Evolutionary conservation across 352 stramenopile genomes (phyloP).

Genomic region (Vaucheria bursata): DNA sequence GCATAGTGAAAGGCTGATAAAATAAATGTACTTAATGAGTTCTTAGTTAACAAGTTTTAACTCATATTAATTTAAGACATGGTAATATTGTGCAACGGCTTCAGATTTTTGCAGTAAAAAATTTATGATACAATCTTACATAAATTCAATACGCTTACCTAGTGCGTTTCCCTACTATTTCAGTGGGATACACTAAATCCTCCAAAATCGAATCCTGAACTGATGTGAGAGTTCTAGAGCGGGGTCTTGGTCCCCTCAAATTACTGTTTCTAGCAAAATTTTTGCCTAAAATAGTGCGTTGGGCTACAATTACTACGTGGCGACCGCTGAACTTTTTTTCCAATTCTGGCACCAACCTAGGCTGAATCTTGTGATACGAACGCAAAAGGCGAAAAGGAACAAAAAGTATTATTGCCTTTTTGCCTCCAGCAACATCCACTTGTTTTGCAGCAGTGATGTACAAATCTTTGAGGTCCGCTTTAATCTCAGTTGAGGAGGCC

Average conservation of each 20-base stretch:
- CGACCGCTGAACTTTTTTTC: slow-evolving; percentile 99
- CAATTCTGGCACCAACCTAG: slow-evolving; percentile 91
- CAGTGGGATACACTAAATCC: slow-evolving; percentile 97
- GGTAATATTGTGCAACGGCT: too few species aligned
- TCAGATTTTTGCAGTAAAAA: too few species aligned
- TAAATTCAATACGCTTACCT: too few species aligned
- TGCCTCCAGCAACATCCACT: slow-evolving; percentile 53
- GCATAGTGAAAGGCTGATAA: too few species aligned
- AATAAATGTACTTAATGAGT: too few species aligned
- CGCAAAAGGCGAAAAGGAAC: slow-evolving; percentile 95
- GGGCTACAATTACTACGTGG: slow-evolving; percentile 96
- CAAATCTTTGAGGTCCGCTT: slow-evolving; percentile 92
- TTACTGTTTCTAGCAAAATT: slow-evolving; percentile 85
- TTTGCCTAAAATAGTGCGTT: slow-evolving; percentile 98
- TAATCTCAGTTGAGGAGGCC: slow-evolving; percentile 88
- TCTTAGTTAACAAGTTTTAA: too few species aligned
- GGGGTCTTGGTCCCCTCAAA: slow-evolving; percentile 82
- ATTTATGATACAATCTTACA: too few species aligned
- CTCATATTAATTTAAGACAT: too few species aligned
- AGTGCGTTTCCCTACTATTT: slow-evolving; percentile 99
- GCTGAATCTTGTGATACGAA: slow-evolving; percentile 97
- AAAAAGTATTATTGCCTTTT: slow-evolving; percentile 96
- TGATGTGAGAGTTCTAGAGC: slow-evolving; percentile 90
- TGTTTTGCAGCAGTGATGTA: slow-evolving; percentile 96
- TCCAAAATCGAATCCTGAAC: slow-evolving; percentile 73